A percentile compares a stretch with the other conserved stretches of the same genome.
phyloP scores from a whole-genome alignment of 2,329 filamentous ascomycete genomes.

The Chaetomiaceae sp. region DNA sequence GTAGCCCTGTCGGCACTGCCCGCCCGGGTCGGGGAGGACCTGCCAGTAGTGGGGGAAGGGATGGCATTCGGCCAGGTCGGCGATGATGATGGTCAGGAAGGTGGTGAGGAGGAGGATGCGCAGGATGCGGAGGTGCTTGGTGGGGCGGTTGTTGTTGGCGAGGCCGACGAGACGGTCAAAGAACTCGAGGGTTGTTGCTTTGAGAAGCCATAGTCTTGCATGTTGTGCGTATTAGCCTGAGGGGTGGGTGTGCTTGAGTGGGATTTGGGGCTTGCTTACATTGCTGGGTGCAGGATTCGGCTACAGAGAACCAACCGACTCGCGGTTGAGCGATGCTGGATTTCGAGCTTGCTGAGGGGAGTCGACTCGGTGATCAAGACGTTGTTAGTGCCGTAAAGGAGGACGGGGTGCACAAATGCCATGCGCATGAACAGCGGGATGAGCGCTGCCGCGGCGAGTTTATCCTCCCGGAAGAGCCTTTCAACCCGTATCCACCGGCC shows the following conservation, averaged over 20 bases:
- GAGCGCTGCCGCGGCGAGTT: conserved; percentile 71
- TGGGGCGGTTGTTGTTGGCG: conserved; percentile 72
- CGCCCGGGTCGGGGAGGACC: conserved; percentile 74
- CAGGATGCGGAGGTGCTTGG: conserved; percentile 62
- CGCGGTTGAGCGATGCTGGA: conserved; percentile 61
- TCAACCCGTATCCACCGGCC: conserved; percentile 85
- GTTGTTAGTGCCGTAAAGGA: conserved; percentile 89
- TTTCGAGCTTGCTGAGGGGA: conserved; percentile 42
- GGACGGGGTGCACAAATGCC: conserved; percentile 75
- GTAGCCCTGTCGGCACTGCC: conserved; percentile 77
- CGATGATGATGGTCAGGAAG: conserved; percentile 71
- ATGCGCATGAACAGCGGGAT: conserved; percentile 78
- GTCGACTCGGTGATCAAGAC: conserved; percentile 49
- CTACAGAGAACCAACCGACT: conserved; percentile 74
- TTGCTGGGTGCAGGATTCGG: conserved; percentile 79
- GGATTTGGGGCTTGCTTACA: conserved; percentile 55
- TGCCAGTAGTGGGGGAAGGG: conserved; percentile 72
- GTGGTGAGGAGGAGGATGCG: conserved; percentile 68
- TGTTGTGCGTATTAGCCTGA: too few species aligned
- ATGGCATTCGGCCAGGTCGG: conserved; percentile 75
- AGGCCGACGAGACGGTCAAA: conserved; percentile 71
- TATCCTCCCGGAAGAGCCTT: conserved; percentile 80
- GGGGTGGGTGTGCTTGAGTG: too few species aligned
- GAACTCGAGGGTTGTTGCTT: conserved; percentile 84
- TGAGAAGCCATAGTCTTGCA: conserved; percentile 92